Conservation (phyloP, 2,329 filamentous ascomycete genomes). For the Fusarium hainanense region DNA sequence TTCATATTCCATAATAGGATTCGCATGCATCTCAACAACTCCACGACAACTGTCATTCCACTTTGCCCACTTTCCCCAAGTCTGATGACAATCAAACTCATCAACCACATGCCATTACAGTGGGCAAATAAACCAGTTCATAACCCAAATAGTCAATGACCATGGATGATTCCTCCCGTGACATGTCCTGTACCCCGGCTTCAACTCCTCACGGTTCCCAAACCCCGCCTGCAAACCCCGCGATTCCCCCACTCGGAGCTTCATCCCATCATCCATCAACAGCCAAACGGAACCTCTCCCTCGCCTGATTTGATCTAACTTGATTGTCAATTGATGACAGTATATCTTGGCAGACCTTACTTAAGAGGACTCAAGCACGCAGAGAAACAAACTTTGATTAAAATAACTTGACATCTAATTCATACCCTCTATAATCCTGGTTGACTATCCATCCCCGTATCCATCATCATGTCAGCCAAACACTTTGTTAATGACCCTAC, state of each 20-base stretch:
- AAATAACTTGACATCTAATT: background rate
- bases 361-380: background rate
- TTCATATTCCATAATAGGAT: background rate
- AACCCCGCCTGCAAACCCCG: constrained; percentile 22
- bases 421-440: background rate
- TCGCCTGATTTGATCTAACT: constrained; percentile 1
- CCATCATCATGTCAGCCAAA: constrained; percentile 67
- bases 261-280: constrained; percentile 10
- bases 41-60: background rate
- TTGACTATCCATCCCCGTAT: constrained; percentile 2
- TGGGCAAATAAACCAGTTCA: background rate
- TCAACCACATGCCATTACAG: constrained; percentile 11
- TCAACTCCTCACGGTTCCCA: constrained; percentile 16
- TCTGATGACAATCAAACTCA: constrained; percentile 11
- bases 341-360: constrained; percentile 3
- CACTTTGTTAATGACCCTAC: constrained; percentile 91
- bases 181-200: constrained; percentile 14
- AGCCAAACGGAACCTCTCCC: constrained; percentile 10
- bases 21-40: constrained; percentile 8
- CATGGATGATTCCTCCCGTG: constrained; percentile 13
- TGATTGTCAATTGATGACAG: constrained; percentile 1
- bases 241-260: constrained; percentile 28
- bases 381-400: background rate
- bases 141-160: background rate
- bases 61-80: constrained; percentile 1